These are phyloP conservation scores for Calonectria fujianensis DNA, from an alignment of 2,329 filamentous ascomycete genomes.

Conservation along the genomic window DNA sequence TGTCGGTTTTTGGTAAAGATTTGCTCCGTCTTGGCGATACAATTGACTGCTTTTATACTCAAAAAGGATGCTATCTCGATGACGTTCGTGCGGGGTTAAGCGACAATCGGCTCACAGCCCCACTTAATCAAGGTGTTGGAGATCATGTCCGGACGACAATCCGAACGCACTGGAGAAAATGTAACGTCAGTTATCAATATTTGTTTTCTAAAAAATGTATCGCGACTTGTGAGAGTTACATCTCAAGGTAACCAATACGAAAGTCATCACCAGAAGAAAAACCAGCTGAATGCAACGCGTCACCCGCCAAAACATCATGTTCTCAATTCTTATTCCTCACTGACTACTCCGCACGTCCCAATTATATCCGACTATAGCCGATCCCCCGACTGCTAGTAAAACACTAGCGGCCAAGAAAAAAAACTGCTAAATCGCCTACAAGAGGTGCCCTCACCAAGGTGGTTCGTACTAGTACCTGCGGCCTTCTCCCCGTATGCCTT, in stretches of 20 bases:
- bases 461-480: neutral
- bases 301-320: neutral
- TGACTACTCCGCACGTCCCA: neutral
- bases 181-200: neutral
- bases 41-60: neutral
- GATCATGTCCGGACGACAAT: neutral
- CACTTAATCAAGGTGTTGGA: neutral
- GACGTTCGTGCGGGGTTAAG: neutral
- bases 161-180: neutral
- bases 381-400: neutral
- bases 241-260: neutral
- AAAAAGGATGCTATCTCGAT: neutral
- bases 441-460: neutral
- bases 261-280: neutral
- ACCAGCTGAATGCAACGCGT: neutral
- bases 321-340: neutral
- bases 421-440: neutral
- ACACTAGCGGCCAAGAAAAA: neutral
- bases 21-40: neutral
- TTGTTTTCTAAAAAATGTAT: neutral
- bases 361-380: neutral
- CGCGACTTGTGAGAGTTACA: neutral
- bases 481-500: conserved; percentile 3
- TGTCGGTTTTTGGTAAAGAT: neutral
- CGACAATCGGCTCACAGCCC: neutral